Evolutionary conservation across 192 early-diverging fungal species (phyloP), one percentile per base, ranked within the genome.

Genomic region (Tieghemiomyces parasiticus): DNA sequence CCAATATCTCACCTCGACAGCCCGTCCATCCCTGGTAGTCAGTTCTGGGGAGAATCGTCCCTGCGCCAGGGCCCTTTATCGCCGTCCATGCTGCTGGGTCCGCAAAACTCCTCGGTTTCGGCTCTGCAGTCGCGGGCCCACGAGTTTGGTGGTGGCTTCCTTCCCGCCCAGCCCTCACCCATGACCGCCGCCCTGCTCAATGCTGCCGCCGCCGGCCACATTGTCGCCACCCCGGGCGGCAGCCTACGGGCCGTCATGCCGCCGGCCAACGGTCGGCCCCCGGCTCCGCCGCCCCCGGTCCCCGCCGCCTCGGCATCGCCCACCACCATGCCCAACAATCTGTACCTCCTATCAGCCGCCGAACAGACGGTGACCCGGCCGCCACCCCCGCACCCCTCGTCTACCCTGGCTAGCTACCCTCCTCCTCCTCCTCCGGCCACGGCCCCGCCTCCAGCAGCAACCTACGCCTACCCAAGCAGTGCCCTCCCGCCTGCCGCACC

Each of bases 21-120:
- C 33, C 79, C 79, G 59, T 65, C 78, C 19, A 61, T 73, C 51
- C 63, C 51, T 19, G 66, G 62, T 4, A 61, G 67, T 31, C 67
- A 71, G 50, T 66, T 69, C 26, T 86, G 83, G 82, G 78, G 76
- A 30, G 68, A 71, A 19, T 74, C 73, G 14, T 81, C 84, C 0
- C 70, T 89, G 31, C 78, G 87, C 22, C 79, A 77, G 64, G 87
- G 84, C 19, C 83, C 84, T 0, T 67, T 89, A 35, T 88, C 84
- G 30, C 86, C 86, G 3, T 83, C 87, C 8, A 89, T 89, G 83
- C 69, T 89, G 25, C 76, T 78, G 22, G 83, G 83, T 0, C 87
- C 87, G 0, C 59, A 51, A 31, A 49, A 60, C 35, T 38, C 25
- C 34, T 29, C 59, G 2, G 29, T 30, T 16, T 24, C 46, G 2